Evolutionary conservation across 768 basidiomycete species (phyloP).

Genomic region (Pholiota conissans): DNA sequence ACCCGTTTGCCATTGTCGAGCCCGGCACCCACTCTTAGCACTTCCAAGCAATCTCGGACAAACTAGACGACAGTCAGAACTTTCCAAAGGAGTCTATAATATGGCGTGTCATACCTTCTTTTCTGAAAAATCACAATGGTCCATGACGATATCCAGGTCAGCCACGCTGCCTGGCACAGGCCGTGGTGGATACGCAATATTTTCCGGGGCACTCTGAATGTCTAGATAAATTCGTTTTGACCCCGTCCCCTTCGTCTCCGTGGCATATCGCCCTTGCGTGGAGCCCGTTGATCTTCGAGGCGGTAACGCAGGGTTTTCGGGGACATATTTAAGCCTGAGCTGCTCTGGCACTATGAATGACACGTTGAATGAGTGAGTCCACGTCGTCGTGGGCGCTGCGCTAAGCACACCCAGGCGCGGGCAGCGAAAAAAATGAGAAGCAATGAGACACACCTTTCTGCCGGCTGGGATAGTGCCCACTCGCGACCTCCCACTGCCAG

Average conservation of each 20-base stretch:
- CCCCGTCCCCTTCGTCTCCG: conserved; percentile 71
- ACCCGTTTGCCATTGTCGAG: conserved; percentile 80
- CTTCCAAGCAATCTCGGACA: conserved; percentile 96
- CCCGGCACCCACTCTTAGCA: conserved; percentile 87
- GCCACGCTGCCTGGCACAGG: conserved; percentile 83
- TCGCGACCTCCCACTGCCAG: conserved; percentile 94
- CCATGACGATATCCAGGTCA: conserved; percentile 89
- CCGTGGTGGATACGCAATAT: conserved; percentile 83
- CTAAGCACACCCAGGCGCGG: background rate
- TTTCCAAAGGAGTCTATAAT: background rate
- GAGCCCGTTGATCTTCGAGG: conserved; percentile 32
- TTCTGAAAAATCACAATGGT: conserved; percentile 87
- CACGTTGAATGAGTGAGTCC: background rate
- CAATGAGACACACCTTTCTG: conserved; percentile 68
- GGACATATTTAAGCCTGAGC: conserved; percentile 53
- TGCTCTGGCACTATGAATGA: conserved; percentile 63
- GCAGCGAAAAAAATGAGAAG: background rate
- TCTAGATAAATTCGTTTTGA: conserved; percentile 79
- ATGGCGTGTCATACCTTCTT: conserved; percentile 53
- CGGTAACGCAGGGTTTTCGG: conserved; percentile 77
- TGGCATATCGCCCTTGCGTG: conserved; percentile 45
- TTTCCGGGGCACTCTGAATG: conserved; percentile 56
- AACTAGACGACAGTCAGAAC: conserved; percentile 50
- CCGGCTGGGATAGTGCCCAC: conserved; percentile 92
- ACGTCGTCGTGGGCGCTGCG: background rate